phyloP scores from a whole-genome alignment of 192 early-diverging fungal genomes.

The Kappamyces sp. region DNA sequence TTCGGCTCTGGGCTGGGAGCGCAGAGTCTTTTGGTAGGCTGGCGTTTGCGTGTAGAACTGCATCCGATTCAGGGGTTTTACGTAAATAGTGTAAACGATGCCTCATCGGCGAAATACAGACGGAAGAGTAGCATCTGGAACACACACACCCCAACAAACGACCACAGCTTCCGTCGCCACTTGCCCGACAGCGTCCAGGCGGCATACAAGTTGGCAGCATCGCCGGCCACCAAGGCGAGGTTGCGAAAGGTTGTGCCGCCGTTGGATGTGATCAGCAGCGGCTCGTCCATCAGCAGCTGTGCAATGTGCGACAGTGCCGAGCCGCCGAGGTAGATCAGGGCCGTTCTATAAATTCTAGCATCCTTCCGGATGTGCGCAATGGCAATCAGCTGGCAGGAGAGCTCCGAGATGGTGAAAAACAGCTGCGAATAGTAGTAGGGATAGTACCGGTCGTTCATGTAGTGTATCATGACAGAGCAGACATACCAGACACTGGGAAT shows the following conservation, averaged over 20 bases:
- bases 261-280: constrained; percentile 3
- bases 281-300: constrained; percentile 10
- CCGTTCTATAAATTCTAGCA: neutral
- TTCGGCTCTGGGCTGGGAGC: no score
- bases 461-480: constrained; percentile 12
- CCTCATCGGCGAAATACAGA: constrained; percentile 12
- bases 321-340: neutral
- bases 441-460: constrained; percentile 11
- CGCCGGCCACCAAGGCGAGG: neutral
- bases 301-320: constrained; percentile 2
- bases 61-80: neutral
- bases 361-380: constrained; percentile 1
- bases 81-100: constrained; percentile 8
- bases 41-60: no score
- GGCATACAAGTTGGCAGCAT: constrained; percentile 3
- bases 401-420: constrained; percentile 6
- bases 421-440: constrained; percentile 3
- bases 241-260: neutral
- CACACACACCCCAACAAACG: neutral
- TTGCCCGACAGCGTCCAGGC: constrained; percentile 2
- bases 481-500: constrained; percentile 11
- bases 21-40: no score
- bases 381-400: neutral
- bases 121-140: constrained; percentile 2
- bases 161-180: neutral